Conservation (phyloP, 2,329 filamentous ascomycete species). For the Ophiocordyceps australis region DNA sequence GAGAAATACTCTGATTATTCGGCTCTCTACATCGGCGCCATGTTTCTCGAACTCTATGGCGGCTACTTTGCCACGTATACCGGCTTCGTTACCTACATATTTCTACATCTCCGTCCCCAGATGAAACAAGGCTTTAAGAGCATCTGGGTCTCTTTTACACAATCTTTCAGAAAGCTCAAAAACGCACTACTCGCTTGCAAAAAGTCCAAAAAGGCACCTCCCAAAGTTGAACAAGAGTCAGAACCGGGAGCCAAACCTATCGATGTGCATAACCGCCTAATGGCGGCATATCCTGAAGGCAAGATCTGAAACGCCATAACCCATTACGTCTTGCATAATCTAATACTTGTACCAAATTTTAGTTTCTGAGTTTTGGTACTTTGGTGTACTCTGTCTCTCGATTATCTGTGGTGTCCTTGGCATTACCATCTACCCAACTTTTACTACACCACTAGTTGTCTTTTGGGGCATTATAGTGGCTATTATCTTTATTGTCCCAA, state of each 20-base stretch:
- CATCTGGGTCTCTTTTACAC: constrained; percentile 9
- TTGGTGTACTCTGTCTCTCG: constrained; percentile 11
- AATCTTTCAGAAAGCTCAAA: constrained; percentile 4
- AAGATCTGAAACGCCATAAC: background rate
- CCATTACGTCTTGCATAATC: background rate
- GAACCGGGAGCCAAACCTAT: constrained; percentile 12
- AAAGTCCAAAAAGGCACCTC: background rate
- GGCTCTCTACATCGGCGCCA: constrained; percentile 20
- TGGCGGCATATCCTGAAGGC: constrained; percentile 23
- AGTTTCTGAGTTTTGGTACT: constrained; percentile 29
- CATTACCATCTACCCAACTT: constrained; percentile 19
- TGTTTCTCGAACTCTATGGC: constrained; percentile 15
- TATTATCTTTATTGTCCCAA: constrained; percentile 22
- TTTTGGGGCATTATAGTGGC: constrained; percentile 22
- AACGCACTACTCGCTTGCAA: constrained; percentile 10
- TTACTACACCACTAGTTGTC: constrained; percentile 21
- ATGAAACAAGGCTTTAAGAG: constrained; percentile 17
- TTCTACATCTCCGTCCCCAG: constrained; percentile 19
- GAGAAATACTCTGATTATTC: constrained; percentile 21
- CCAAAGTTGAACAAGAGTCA: constrained; percentile 2
- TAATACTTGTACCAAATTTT: too few species aligned
- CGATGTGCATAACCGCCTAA: constrained; percentile 29
- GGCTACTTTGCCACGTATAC: constrained; percentile 22
- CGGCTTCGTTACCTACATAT: constrained; percentile 18
- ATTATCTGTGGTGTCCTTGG: constrained; percentile 15